Conservation (phyloP, 75 land plant species). For the Pseudotsuga menziesii region DNA sequence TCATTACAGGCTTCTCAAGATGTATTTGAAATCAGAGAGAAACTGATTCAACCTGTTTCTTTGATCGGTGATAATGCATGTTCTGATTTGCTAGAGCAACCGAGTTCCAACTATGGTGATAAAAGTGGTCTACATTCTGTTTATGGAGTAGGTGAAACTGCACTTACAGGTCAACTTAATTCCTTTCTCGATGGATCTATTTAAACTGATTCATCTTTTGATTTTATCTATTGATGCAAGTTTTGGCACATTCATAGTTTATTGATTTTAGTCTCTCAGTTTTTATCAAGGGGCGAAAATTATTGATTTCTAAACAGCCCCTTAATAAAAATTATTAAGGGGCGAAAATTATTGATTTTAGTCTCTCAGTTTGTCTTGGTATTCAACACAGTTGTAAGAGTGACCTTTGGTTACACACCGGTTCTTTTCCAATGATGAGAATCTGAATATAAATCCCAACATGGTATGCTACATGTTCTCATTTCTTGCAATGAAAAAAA, state of each 20-base stretch:
- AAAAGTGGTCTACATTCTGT: conserved; percentile 23
- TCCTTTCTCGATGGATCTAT: background rate
- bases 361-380: no score
- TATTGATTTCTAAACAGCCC: no score
- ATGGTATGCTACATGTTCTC: no score
- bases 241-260: background rate
- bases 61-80: conserved; percentile 21
- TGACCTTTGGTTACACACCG: no score
- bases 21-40: conserved; percentile 9
- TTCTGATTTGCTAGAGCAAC: conserved; percentile 32
- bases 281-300: no score
- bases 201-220: background rate
- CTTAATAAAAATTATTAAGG: no score
- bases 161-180: conserved; percentile 31
- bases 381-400: no score
- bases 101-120: conserved; percentile 39
- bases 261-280: no score
- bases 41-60: conserved; percentile 7
- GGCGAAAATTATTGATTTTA: no score
- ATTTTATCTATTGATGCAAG: background rate
- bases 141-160: conserved; percentile 21
- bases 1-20: conserved; percentile 13
- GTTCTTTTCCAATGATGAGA: no score
- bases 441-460: no score
- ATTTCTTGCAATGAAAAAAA: no score